These are phyloP conservation scores for Diplodia intermedia DNA, from an alignment of 2,329 filamentous ascomycete genomes.

Conservation along the genomic window DNA sequence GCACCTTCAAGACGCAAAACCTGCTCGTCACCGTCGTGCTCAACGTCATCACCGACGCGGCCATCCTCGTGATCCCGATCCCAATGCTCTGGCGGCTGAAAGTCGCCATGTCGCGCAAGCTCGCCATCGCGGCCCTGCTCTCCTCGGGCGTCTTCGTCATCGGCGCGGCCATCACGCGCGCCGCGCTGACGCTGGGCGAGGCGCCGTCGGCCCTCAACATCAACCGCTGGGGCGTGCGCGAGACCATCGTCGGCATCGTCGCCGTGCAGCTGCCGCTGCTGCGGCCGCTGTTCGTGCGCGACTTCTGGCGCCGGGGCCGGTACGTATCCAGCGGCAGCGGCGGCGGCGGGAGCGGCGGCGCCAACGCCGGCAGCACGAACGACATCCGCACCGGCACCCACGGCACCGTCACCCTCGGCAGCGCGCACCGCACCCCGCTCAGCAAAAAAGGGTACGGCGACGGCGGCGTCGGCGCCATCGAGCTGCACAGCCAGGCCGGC, in stretches of 20 bases:
- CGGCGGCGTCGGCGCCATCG: not conserved
- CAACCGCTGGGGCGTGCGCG: conserved; percentile 50
- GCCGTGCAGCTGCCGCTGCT: conserved; percentile 48
- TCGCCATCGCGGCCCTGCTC: conserved; percentile 44
- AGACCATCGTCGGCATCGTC: conserved; percentile 48
- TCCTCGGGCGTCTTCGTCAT: conserved; percentile 49
- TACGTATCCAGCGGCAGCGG: conserved; percentile 14
- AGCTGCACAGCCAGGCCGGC: not conserved
- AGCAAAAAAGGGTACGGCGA: no score
- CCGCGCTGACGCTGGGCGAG: conserved; percentile 42
- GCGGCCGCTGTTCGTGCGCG: conserved; percentile 40
- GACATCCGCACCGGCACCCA: not conserved
- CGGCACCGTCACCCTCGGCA: no score
- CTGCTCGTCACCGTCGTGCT: conserved; percentile 42
- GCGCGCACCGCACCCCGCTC: no score
- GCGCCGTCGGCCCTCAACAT: conserved; percentile 44
- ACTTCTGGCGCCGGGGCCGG: conserved; percentile 41
- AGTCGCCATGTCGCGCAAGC: conserved; percentile 42
- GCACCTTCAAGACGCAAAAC: conserved; percentile 43
- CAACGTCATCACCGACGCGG: conserved; percentile 45
- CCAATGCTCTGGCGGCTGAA: conserved; percentile 46
- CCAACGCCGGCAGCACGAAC: not conserved
- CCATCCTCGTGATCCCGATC: conserved; percentile 45
- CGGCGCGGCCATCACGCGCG: conserved; percentile 45
- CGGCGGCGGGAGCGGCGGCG: not conserved